Conservation (phyloP, 75 land plant genomes). For the Cupressus sempervirens region DNA sequence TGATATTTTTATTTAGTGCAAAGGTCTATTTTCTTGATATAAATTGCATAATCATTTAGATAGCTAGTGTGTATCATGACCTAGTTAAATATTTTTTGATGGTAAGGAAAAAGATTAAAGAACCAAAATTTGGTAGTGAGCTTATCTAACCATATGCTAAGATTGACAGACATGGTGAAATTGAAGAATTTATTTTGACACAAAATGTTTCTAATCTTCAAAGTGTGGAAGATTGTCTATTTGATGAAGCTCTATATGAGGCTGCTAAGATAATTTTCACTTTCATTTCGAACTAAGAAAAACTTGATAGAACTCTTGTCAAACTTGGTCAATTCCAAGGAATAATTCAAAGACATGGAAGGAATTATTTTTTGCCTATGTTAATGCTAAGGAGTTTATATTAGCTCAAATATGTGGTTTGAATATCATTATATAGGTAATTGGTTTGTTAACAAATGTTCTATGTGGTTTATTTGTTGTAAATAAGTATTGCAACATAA, state of each 20-base stretch:
- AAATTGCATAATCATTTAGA: too few species aligned
- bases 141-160: too few species aligned
- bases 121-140: too few species aligned
- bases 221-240: conserved; percentile 90
- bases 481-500: background rate
- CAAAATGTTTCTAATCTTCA: conserved; percentile 98
- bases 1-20: too few species aligned
- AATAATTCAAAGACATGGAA: conserved; percentile 95
- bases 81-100: too few species aligned
- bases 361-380: conserved; percentile 99
- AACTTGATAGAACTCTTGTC: conserved; percentile 82
- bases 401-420: conserved; percentile 99
- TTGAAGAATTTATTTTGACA: too few species aligned
- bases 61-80: too few species aligned
- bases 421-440: conserved; percentile 92
- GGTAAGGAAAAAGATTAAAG: too few species aligned
- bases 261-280: conserved; percentile 95
- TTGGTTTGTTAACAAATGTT: background rate
- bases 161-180: too few species aligned
- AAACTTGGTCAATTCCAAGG: conserved; percentile 90
- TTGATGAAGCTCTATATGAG: conserved; percentile 89
- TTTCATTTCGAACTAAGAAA: conserved; percentile 95
- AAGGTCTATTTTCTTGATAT: too few species aligned
- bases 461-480: background rate
- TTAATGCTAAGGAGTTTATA: conserved; percentile 97